These are phyloP conservation scores for Penicillium aurantiogriseum DNA, from an alignment of 2,329 filamentous ascomycete species.

Conservation along the genomic window DNA sequence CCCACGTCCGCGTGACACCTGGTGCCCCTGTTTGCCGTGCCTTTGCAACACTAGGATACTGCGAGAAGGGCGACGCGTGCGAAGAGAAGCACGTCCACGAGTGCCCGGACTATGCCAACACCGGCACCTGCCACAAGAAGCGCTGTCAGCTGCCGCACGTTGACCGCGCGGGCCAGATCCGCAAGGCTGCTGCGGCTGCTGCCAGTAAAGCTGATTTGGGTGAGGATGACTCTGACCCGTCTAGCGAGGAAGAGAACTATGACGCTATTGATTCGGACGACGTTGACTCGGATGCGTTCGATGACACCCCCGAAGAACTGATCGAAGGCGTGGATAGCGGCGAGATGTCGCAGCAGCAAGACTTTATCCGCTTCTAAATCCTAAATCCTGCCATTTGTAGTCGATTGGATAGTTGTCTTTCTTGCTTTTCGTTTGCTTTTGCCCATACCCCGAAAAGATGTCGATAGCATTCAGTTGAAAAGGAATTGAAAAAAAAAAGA, in stretches of 20 bases:
- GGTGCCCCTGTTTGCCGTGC: conserved; percentile 75
- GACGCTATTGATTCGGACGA: conserved; percentile 68
- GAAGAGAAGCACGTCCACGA: conserved; percentile 83
- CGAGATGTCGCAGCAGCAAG: conserved; percentile 54
- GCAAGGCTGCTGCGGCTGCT: conserved; percentile 50
- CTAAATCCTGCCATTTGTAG: conserved; percentile 7
- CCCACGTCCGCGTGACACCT: conserved; percentile 76
- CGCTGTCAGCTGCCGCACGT: conserved; percentile 84
- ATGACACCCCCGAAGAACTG: conserved; percentile 44
- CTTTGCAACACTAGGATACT: conserved; percentile 87
- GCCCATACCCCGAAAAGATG: conserved; percentile 13
- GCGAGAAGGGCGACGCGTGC: conserved; percentile 76
- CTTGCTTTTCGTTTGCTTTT: background rate
- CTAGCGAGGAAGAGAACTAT: conserved; percentile 72
- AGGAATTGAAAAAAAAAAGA: background rate
- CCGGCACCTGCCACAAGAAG: conserved; percentile 74
- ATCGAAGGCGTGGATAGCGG: conserved; percentile 41
- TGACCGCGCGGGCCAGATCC: conserved; percentile 78
- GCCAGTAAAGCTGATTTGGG: conserved; percentile 45
- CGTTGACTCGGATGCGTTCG: conserved; percentile 61
- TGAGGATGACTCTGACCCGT: conserved; percentile 65
- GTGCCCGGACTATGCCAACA: conserved; percentile 94
- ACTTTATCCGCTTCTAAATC: conserved; percentile 51
- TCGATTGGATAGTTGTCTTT: conserved; percentile 6
- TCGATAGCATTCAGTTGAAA: conserved; percentile 3